Evolutionary conservation across 2,329 filamentous ascomycete genomes (phyloP).

Genomic region (Chaetomiaceae sp.): DNA sequence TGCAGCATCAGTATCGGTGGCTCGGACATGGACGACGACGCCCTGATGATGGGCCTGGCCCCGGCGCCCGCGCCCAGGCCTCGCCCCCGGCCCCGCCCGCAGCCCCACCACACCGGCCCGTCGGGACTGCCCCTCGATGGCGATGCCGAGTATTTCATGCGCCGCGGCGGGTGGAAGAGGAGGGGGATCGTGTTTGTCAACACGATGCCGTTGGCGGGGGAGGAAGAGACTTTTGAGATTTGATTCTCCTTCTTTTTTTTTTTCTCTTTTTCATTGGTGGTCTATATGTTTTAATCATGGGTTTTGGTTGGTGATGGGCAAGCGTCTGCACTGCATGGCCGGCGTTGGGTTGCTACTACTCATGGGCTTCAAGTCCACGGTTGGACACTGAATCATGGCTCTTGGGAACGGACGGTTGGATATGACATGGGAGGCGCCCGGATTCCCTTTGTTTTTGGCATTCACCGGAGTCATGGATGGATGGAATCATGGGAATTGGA

Average conservation of each 20-base stretch:
- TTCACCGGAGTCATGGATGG: constrained; percentile 1
- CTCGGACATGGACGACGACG: background rate
- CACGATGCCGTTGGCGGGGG: constrained; percentile 19
- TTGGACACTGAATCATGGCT: background rate
- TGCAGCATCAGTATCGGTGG: constrained; percentile 12
- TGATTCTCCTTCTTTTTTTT: constrained; percentile 9
- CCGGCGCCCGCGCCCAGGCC: constrained; percentile 6
- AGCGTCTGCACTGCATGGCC: constrained; percentile 3
- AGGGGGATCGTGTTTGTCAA: constrained; percentile 33
- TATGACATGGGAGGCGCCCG: background rate
- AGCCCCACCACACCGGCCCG: background rate
- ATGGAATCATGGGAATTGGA: too few relatives aligned
- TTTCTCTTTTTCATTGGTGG: background rate
- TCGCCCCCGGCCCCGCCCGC: background rate
- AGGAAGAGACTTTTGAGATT: constrained; percentile 28
- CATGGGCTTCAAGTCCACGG: background rate
- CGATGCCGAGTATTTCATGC: constrained; percentile 29
- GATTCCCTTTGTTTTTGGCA: background rate
- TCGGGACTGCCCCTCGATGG: constrained; percentile 5
- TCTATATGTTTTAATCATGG: background rate
- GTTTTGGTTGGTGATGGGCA: background rate
- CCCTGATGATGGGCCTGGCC: constrained; percentile 5
- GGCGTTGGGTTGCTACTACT: background rate
- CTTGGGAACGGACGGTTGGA: background rate
- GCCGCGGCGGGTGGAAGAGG: constrained; percentile 36